Evolutionary conservation across 306 rosid genomes (phyloP).

Genomic region (Trichosanthes cucumerina): DNA sequence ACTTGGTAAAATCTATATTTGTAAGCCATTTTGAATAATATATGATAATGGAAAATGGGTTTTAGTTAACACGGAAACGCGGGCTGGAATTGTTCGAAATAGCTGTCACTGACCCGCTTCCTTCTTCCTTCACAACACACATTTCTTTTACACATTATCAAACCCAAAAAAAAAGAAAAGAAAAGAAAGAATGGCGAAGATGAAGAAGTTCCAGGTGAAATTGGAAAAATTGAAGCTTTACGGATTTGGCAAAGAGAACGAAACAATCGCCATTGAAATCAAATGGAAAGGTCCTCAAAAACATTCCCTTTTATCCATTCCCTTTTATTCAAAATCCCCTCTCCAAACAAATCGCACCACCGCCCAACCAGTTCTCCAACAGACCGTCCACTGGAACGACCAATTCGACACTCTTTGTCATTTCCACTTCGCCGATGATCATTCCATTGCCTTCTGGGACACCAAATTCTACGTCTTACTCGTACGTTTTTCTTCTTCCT

Average conservation of each 20-base stretch:
- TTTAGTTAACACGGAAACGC: neutral
- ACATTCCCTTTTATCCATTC: slow-evolving; percentile 14
- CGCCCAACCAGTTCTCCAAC: neutral
- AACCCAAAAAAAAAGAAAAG: no score
- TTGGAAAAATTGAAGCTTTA: slow-evolving; percentile 42
- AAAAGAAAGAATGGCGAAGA: slow-evolving; percentile 23
- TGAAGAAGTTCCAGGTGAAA: slow-evolving; percentile 31
- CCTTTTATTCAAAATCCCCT: slow-evolving; percentile 27
- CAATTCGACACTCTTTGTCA: slow-evolving; percentile 21
- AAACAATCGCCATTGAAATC: slow-evolving; percentile 25
- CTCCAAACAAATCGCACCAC: slow-evolving; percentile 29
- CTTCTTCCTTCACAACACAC: neutral
- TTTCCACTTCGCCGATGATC: slow-evolving; percentile 10
- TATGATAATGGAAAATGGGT: neutral
- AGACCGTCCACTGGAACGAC: slow-evolving; percentile 30
- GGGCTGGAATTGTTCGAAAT: neutral
- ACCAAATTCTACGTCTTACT: slow-evolving; percentile 36
- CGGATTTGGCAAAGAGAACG: slow-evolving; percentile 6
- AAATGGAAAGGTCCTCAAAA: slow-evolving; percentile 24
- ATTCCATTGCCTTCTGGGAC: slow-evolving; percentile 16
- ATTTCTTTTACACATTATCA: neutral
- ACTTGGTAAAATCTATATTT: no score
- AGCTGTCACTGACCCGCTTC: neutral
- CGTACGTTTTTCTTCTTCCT: slow-evolving; percentile 34
- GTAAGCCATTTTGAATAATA: no score